These are phyloP conservation scores for Camillea tinctor DNA, from an alignment of 2,329 filamentous ascomycete species.

Conservation along the genomic window DNA sequence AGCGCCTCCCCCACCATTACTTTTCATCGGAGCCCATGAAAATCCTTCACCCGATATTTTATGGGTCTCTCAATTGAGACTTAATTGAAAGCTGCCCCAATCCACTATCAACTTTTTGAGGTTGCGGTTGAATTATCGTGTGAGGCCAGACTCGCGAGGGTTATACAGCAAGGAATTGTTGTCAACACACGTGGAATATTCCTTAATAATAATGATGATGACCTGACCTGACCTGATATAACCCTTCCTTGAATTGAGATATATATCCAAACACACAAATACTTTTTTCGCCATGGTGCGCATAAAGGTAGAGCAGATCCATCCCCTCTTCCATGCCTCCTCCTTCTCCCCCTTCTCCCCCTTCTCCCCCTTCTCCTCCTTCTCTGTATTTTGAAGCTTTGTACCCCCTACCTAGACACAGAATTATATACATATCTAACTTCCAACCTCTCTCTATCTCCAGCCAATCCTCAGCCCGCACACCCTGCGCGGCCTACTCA, in stretches of 20 bases:
- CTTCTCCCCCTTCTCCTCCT: too few species aligned
- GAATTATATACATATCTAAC: neutral
- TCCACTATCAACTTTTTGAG: neutral
- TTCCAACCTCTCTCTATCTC: neutral
- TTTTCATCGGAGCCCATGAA: neutral
- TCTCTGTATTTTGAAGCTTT: too few species aligned
- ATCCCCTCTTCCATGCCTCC: too few species aligned
- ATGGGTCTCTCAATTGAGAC: neutral
- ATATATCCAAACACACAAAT: neutral
- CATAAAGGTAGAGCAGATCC: neutral
- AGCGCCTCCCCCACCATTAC: too few species aligned
- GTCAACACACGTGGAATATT: neutral
- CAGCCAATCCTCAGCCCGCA: constrained; percentile 32
- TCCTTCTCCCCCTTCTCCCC: too few species aligned
- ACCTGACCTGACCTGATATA: neutral
- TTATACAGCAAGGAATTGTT: neutral
- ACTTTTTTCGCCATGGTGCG: neutral
- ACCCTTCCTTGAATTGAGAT: neutral
- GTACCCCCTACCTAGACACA: too few species aligned
- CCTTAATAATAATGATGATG: neutral
- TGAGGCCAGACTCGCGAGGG: neutral
- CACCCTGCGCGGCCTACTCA: constrained; percentile 25
- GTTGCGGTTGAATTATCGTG: neutral
- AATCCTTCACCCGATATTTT: neutral
- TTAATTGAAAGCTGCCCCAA: neutral